Conservation (phyloP, 2,329 filamentous ascomycete genomes). For the Fusarium sp. region DNA sequence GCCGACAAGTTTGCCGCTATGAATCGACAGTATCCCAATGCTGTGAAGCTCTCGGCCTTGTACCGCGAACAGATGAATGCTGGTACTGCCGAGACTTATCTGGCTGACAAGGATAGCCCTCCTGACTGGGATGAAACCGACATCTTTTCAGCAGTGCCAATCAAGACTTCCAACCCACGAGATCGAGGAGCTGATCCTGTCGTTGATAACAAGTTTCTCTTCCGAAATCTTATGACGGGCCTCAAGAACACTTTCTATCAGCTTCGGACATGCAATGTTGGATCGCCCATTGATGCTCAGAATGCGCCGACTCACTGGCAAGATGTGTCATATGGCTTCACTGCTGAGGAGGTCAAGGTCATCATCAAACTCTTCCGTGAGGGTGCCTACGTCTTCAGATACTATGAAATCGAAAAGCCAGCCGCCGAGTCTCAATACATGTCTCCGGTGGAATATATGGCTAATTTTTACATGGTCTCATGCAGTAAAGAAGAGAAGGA, state of each 20-base stretch:
- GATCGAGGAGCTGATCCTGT: conserved; percentile 92
- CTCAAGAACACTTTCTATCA: conserved; percentile 98
- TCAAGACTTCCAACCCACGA: conserved; percentile 91
- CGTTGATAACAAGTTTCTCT: conserved; percentile 96
- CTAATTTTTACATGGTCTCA: conserved; percentile 93
- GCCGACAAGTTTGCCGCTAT: conserved; percentile 98
- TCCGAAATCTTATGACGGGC: conserved; percentile 94
- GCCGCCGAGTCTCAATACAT: conserved; percentile 75
- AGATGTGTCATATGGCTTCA: conserved; percentile 95
- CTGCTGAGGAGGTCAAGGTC: conserved; percentile 94
- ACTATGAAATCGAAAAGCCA: conserved; percentile 90
- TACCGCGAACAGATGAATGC: conserved; percentile 75
- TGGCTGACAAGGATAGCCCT: conserved; percentile 80
- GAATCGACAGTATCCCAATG: conserved; percentile 95
- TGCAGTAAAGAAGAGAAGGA: conserved; percentile 98
- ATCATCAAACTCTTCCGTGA: conserved; percentile 98
- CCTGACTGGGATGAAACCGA: conserved; percentile 99
- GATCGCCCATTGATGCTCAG: conserved; percentile 73
- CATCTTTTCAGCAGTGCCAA: conserved; percentile 94
- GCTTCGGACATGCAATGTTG: conserved; percentile 86
- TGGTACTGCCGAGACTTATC: conserved; percentile 74
- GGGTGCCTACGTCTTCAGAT: conserved; percentile 94
- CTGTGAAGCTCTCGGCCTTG: conserved; percentile 87
- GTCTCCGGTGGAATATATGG: conserved; percentile 89
- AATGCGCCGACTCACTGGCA: conserved; percentile 91